phyloP scores from a whole-genome alignment of 306 rosid genomes.

The Dalbergia cultrata region DNA sequence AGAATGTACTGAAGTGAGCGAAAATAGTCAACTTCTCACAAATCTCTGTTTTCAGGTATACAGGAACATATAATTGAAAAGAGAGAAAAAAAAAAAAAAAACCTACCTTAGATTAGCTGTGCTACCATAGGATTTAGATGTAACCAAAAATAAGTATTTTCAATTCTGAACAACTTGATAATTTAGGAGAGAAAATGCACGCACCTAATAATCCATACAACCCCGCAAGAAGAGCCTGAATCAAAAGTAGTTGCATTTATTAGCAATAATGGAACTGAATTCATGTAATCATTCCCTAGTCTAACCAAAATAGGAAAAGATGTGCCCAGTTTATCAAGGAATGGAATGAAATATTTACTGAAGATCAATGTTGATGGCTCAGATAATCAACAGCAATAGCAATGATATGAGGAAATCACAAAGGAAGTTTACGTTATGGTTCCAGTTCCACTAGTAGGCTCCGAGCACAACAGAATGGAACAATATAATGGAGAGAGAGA shows the following conservation, averaged over 20 bases:
- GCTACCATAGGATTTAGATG: conserved; percentile 5
- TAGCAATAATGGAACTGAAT: conserved; percentile 45
- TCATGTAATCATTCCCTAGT: conserved; percentile 31
- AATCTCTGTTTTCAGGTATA: conserved; percentile 10
- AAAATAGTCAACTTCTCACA: conserved; percentile 33
- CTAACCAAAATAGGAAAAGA: conserved; percentile 31
- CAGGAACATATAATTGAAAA: conserved; percentile 12
- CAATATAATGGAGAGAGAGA: not conserved
- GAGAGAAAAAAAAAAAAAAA: not conserved
- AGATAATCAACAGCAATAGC: not conserved
- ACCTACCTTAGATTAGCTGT: not conserved
- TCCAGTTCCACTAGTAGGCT: not conserved
- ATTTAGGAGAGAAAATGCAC: conserved; percentile 47
- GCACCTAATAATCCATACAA: conserved; percentile 74
- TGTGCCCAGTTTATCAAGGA: conserved; percentile 12
- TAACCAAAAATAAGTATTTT: not conserved
- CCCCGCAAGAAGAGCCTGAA: conserved; percentile 77
- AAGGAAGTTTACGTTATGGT: not conserved
- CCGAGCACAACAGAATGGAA: not conserved
- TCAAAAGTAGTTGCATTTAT: conserved; percentile 40
- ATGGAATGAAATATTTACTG: conserved; percentile 29
- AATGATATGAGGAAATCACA: not conserved
- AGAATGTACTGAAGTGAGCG: conserved; percentile 2
- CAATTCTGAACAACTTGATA: conserved; percentile 10
- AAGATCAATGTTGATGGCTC: conserved; percentile 26